These are phyloP conservation scores for Zizania latifolia DNA, from an alignment of 176 grass and related monocot genomes.

Conservation along the genomic window DNA sequence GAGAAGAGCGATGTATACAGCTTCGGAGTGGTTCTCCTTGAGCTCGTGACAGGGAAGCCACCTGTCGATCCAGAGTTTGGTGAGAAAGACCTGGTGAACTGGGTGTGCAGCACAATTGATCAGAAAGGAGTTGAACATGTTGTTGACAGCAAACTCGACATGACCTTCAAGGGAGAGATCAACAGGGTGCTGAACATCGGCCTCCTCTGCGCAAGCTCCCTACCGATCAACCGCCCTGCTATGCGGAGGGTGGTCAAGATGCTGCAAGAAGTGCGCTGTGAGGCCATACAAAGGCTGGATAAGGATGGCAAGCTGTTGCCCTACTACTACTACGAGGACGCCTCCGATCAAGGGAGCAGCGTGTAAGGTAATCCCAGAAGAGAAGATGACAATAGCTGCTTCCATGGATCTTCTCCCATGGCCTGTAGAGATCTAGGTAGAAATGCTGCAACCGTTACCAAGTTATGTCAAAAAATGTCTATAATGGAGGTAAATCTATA, in stretches of 20 bases:
- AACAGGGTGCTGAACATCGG: slow-evolving; percentile 58
- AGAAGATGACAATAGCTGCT: neutral
- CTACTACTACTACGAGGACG: slow-evolving; percentile 56
- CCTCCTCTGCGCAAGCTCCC: slow-evolving; percentile 65
- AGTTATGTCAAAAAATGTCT: neutral
- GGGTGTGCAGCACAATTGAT: slow-evolving; percentile 63
- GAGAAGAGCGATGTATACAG: slow-evolving; percentile 97
- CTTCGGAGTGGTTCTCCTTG: slow-evolving; percentile 83
- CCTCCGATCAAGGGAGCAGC: slow-evolving; percentile 48
- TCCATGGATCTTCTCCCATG: neutral
- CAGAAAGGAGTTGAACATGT: slow-evolving; percentile 58
- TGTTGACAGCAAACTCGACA: slow-evolving; percentile 53
- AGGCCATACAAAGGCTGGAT: slow-evolving; percentile 23
- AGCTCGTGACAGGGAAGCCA: slow-evolving; percentile 68
- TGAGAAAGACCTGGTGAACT: slow-evolving; percentile 88
- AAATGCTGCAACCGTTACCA: neutral
- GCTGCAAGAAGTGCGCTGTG: slow-evolving; percentile 53
- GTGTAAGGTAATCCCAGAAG: slow-evolving; percentile 7
- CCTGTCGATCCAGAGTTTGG: slow-evolving; percentile 74
- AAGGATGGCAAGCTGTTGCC: slow-evolving; percentile 61
- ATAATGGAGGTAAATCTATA: neutral
- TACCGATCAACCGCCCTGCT: slow-evolving; percentile 73
- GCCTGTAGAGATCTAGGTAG: neutral
- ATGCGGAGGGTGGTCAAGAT: slow-evolving; percentile 92
- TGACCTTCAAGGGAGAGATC: slow-evolving; percentile 53